Evolutionary conservation across 768 basidiomycete species (phyloP).

Genomic region (Lentinula edodes): DNA sequence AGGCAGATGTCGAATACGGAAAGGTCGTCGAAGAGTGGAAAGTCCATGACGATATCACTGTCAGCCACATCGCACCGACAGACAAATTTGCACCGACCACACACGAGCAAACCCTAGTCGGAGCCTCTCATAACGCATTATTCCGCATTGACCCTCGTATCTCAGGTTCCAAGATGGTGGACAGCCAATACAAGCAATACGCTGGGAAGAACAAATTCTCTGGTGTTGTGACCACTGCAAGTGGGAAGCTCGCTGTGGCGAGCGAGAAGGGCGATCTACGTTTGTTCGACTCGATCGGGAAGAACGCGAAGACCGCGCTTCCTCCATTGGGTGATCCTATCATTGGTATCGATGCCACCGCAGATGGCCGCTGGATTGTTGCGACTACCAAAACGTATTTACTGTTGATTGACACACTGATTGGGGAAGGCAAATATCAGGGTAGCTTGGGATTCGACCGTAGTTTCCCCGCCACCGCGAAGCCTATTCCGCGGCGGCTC

Average conservation of each 20-base stretch:
- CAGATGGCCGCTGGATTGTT: slow-evolving; percentile 90
- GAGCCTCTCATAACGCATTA: slow-evolving; percentile 88
- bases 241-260: slow-evolving; percentile 86
- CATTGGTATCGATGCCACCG: slow-evolving; percentile 89
- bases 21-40: slow-evolving; percentile 99
- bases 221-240: slow-evolving; percentile 80
- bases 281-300: slow-evolving; percentile 92
- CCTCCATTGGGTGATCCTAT: slow-evolving; percentile 96
- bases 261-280: slow-evolving; percentile 97
- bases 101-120: slow-evolving; percentile 87
- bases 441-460: slow-evolving; percentile 88
- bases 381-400: slow-evolving; percentile 95
- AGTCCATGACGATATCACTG: slow-evolving; percentile 82
- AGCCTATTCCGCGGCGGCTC: slow-evolving; percentile 85
- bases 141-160: slow-evolving; percentile 98
- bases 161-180: slow-evolving; percentile 88
- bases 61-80: slow-evolving; percentile 88
- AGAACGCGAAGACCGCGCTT: slow-evolving; percentile 97
- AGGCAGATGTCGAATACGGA: slow-evolving; percentile 89
- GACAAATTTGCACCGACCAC: slow-evolving; percentile 95
- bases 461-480: slow-evolving; percentile 90
- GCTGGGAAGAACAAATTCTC: slow-evolving; percentile 94
- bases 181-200: slow-evolving; percentile 95
- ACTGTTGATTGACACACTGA: slow-evolving; percentile 90
- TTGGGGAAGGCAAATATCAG: slow-evolving; percentile 83